phyloP scores from a whole-genome alignment of 2,329 filamentous ascomycete species.

The Corinectria fuckeliana region DNA sequence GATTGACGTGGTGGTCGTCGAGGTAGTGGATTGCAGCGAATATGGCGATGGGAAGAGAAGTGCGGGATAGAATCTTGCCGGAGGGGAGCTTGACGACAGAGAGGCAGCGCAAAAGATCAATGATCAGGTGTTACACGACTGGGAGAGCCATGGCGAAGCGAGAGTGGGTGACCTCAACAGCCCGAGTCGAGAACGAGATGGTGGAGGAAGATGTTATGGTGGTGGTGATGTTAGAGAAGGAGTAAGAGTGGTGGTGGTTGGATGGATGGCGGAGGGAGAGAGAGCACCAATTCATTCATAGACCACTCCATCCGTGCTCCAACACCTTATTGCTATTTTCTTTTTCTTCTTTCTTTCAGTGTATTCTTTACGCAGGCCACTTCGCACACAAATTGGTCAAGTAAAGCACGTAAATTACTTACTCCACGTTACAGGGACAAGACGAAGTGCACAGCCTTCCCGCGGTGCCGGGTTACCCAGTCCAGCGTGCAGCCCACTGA shows the following conservation, averaged over 20 bases:
- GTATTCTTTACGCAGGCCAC: not conserved
- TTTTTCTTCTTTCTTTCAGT: too few relatives aligned
- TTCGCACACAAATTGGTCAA: not conserved
- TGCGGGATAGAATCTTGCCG: not conserved
- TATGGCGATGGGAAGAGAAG: not conserved
- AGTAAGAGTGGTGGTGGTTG: not conserved
- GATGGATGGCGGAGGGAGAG: not conserved
- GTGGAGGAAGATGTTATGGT: not conserved
- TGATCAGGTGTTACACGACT: conserved; percentile 15
- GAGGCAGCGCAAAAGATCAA: conserved; percentile 1
- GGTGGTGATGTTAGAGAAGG: not conserved
- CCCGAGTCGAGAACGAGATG: not conserved
- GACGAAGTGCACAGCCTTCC: not conserved
- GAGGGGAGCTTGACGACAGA: not conserved
- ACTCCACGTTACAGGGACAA: not conserved
- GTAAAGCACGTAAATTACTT: not conserved
- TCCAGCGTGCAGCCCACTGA: not conserved
- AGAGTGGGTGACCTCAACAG: not conserved
- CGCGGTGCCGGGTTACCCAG: not conserved
- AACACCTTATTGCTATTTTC: too few relatives aligned
- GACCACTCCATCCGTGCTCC: not conserved
- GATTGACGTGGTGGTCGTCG: not conserved
- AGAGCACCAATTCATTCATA: not conserved
- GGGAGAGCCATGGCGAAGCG: conserved; percentile 16
- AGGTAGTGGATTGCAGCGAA: not conserved